These are phyloP conservation scores for Ophioceras dolichostomum DNA, from an alignment of 2,329 filamentous ascomycete species.

Conservation along the genomic window DNA sequence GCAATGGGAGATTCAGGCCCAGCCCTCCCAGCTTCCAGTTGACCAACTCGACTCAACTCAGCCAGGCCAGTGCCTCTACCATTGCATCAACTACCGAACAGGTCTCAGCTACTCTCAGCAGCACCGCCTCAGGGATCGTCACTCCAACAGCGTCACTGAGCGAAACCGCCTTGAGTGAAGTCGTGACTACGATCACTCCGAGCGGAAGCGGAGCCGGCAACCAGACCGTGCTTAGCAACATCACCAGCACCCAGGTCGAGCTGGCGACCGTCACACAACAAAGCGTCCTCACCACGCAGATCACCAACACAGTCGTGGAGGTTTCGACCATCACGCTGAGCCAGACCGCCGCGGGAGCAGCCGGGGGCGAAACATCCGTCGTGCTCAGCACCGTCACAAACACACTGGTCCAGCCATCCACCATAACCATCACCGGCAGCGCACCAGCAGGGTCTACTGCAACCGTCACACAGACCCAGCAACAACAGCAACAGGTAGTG, in stretches of 20 bases:
- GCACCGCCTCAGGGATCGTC: neutral
- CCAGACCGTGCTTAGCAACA: no score
- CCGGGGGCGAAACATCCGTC: neutral
- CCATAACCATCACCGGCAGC: neutral
- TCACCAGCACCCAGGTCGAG: neutral
- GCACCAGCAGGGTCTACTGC: neutral
- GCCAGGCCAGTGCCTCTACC: neutral
- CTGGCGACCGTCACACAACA: neutral
- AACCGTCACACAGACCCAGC: neutral
- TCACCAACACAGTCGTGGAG: neutral
- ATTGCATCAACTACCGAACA: neutral
- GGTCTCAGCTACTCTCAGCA: neutral
- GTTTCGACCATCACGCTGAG: neutral
- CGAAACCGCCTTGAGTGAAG: no score
- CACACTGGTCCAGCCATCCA: neutral
- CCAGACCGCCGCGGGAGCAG: neutral
- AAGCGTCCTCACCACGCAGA: neutral
- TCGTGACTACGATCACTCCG: no score
- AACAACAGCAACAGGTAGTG: neutral
- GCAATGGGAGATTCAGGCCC: neutral
- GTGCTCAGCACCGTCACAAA: no score
- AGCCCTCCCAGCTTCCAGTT: neutral
- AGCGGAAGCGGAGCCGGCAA: no score
- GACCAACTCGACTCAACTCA: neutral
- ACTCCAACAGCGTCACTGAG: no score